Evolutionary conservation across 352 stramenopile genomes (phyloP).

Genomic region (Phytophthora rubi): DNA sequence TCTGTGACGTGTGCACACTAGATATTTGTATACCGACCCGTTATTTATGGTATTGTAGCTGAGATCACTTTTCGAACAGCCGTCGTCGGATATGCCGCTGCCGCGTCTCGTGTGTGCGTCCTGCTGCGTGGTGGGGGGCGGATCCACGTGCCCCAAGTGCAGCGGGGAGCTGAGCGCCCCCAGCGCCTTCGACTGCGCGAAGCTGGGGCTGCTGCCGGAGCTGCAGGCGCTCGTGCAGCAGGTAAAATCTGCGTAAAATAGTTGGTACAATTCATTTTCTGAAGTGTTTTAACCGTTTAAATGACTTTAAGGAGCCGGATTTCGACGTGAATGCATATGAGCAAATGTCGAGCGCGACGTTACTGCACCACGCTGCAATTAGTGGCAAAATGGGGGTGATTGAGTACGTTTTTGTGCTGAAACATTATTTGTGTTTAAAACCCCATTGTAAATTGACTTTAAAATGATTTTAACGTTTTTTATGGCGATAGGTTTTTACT

Average conservation of each 20-base stretch:
- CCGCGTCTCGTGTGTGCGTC: conserved; percentile 45
- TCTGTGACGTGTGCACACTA: conserved; percentile 33
- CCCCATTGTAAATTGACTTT: not conserved
- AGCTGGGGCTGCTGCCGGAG: conserved; percentile 62
- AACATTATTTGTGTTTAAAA: not conserved
- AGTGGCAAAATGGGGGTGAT: conserved; percentile 83
- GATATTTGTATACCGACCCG: conserved; percentile 12
- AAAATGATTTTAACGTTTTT: not conserved
- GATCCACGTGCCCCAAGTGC: conserved; percentile 51
- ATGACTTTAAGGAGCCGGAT: conserved; percentile 34
- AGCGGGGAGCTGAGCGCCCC: conserved; percentile 37
- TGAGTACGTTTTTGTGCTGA: conserved; percentile 45
- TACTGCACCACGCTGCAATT: conserved; percentile 81
- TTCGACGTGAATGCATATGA: conserved; percentile 74
- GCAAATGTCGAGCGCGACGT: conserved; percentile 56
- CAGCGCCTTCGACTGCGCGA: conserved; percentile 69
- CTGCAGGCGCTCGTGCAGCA: conserved; percentile 62
- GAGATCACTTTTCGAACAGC: conserved; percentile 2
- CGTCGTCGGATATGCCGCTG: not conserved
- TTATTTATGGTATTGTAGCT: not conserved
- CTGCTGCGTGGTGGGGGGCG: conserved; percentile 30
- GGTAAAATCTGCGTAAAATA: conserved; percentile 22
- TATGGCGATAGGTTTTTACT: conserved; percentile 56
- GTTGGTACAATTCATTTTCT: not conserved
- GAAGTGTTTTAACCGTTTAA: conserved; percentile 7